Percentiles rank a stretch among this genome's conserved stretches.
Conservation (phyloP, 1,139 yeast species). For the Geotrichum restrictum region DNA sequence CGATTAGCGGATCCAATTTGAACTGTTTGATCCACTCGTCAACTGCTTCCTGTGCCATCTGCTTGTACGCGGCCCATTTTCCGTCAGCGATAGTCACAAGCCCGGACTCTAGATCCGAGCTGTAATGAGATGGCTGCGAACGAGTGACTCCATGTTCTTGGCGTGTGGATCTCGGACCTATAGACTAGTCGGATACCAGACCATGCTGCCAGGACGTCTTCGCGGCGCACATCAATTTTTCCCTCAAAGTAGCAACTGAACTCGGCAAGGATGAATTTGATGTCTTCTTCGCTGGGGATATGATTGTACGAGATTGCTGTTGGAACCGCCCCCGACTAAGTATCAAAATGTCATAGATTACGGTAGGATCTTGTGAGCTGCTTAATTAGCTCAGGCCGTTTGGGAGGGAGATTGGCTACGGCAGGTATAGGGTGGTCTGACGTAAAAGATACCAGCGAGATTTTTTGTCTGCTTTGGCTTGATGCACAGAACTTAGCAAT, state of each 20-base stretch:
- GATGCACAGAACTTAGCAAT: background rate
- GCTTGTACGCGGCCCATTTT: conserved; percentile 97
- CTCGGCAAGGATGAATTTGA: conserved; percentile 81
- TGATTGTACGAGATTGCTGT: conserved; percentile 64
- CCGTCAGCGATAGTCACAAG: conserved; percentile 92
- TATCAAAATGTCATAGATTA: conserved; percentile 66
- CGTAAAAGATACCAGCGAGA: background rate
- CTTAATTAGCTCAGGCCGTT: conserved; percentile 11
- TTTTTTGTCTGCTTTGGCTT: conserved; percentile 7
- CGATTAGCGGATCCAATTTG: conserved; percentile 42
- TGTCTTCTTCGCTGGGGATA: conserved; percentile 82
- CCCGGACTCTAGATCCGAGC: conserved; percentile 65
- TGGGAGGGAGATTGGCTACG: conserved; percentile 17
- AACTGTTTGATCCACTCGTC: conserved; percentile 62
- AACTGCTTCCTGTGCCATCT: conserved; percentile 94
- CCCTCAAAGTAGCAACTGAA: conserved; percentile 73
- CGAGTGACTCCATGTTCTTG: conserved; percentile 68
- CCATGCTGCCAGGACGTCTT: conserved; percentile 94
- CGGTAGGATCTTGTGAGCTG: conserved; percentile 17
- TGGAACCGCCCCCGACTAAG: conserved; percentile 91
- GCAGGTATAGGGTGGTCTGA: conserved; percentile 3
- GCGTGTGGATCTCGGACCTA: conserved; percentile 81
- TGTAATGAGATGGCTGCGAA: conserved; percentile 81
- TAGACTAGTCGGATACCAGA: conserved; percentile 96
- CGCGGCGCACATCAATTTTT: conserved; percentile 81